Conservation (phyloP, 306 rosid genomes). For the Mucuna pruriens region DNA sequence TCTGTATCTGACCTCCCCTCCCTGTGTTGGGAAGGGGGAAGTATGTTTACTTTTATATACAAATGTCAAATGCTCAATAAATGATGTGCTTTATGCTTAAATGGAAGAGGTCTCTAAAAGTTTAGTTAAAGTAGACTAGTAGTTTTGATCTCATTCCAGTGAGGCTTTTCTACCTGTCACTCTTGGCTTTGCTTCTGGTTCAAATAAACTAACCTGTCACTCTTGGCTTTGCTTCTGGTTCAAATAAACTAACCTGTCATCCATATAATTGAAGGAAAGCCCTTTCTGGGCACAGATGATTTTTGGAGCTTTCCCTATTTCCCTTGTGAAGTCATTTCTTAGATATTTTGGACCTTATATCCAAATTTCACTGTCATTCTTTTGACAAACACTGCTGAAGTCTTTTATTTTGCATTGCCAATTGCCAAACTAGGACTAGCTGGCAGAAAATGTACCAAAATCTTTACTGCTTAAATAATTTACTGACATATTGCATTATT, state of each 20-base stretch:
- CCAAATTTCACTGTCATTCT: background rate
- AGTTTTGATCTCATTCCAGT: background rate
- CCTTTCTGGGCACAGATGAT: background rate
- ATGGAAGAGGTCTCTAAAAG: background rate
- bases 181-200: background rate
- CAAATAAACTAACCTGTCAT: background rate
- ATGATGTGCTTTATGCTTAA: background rate
- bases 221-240: background rate
- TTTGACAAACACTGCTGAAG: background rate
- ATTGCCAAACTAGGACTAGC: background rate
- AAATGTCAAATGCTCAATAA: background rate
- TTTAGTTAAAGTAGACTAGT: background rate
- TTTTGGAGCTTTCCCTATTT: background rate
- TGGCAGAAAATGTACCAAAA: background rate
- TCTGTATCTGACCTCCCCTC: background rate
- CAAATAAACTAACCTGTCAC: slow-evolving; percentile 6
- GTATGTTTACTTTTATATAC: background rate
- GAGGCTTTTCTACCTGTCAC: background rate
- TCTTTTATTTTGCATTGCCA: background rate
- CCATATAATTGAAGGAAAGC: background rate
- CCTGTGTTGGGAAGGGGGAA: background rate
- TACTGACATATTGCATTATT: background rate
- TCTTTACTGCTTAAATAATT: background rate
- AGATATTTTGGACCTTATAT: slow-evolving; percentile 8
- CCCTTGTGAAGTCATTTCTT: background rate